Conservation (phyloP, 1,139 yeast genomes). For the Sugiyamaella castrensis region DNA sequence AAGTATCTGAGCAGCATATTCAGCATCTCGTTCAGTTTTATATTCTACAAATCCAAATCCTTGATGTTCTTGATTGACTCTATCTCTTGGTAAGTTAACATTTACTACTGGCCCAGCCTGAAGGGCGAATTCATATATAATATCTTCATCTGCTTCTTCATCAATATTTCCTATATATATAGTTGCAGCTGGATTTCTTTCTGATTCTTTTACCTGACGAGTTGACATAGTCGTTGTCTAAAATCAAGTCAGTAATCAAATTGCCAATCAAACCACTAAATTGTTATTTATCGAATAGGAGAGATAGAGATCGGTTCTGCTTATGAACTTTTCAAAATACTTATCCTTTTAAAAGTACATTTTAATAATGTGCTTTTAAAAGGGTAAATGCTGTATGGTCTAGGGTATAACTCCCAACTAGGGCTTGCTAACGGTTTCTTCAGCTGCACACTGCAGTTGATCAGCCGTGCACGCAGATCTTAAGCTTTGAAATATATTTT, state of each 20-base stretch:
- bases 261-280: too few species aligned
- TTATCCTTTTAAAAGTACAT: too few species aligned
- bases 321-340: too few species aligned
- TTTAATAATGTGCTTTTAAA: too few species aligned
- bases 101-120: slow-evolving; percentile 80
- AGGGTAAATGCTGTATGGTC: too few species aligned
- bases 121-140: slow-evolving; percentile 72
- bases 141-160: slow-evolving; percentile 60
- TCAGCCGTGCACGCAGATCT: too few species aligned
- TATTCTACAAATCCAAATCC: slow-evolving; percentile 91
- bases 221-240: neutral
- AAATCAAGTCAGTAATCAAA: neutral
- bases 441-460: too few species aligned
- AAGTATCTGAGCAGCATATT: slow-evolving; percentile 62
- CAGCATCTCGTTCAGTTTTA: slow-evolving; percentile 57
- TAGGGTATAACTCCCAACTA: too few species aligned
- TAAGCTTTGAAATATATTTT: too few species aligned
- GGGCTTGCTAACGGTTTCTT: too few species aligned
- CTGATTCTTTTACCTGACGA: slow-evolving; percentile 19
- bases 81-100: slow-evolving; percentile 75
- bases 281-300: too few species aligned
- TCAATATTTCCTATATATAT: slow-evolving; percentile 85
- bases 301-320: too few species aligned
- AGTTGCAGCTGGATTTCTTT: slow-evolving; percentile 60
- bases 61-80: slow-evolving; percentile 66